Evolutionary conservation across 257 asterid species (phyloP), one percentile per base, ranked within the genome.

Genomic region (Solanum piurae): DNA sequence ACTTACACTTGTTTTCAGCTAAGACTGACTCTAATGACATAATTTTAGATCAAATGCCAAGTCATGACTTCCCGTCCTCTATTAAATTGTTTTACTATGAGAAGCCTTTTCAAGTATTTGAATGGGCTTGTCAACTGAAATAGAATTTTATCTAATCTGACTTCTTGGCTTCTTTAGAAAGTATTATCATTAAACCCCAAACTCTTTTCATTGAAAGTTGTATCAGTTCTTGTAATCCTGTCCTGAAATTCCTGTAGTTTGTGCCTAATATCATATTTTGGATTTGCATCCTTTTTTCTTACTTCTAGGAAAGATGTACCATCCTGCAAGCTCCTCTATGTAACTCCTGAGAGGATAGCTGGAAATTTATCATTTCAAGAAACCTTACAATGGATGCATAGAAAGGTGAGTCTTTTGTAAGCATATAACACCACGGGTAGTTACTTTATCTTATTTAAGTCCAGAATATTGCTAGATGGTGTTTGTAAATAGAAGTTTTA

Each of bases 261-360:
- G 33, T 38, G 49, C 21, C 83, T 75, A 74, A 20, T 62, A 14
- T 49, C 29, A 82, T 85, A 75, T 62, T n/a, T 64, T 80, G 44
- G 12, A 74, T 36, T 66, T 71, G 73, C 25, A 25, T 84, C 58
- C 86, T 68, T 14, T 89, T 82, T 88, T 68, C 29, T 18, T 80
- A 85, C 88, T 89, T 93, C 52, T 84, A 97, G 99, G 98, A 95
- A 93, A 91, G 99, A 95, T 85, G 89, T 83, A 38, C 99, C 99
- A 83, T 94, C 98, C 23, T 97, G 98, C 89, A 97, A 95, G 93
- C 99, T 97, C 85, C 95, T 97, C 76, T 96, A 97, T 89, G 98
- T 94, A 89, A 97, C 99, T 84, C 99, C 99, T 49, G 99, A 97
- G 93, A 94, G 98, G 92, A 93, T 97, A 89, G 98, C 96, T 87